A percentile compares a stretch with the other conserved stretches of the same genome.
phyloP scores from a whole-genome alignment of 2,329 filamentous ascomycete species.

The Basipetospora chlamydospora region DNA sequence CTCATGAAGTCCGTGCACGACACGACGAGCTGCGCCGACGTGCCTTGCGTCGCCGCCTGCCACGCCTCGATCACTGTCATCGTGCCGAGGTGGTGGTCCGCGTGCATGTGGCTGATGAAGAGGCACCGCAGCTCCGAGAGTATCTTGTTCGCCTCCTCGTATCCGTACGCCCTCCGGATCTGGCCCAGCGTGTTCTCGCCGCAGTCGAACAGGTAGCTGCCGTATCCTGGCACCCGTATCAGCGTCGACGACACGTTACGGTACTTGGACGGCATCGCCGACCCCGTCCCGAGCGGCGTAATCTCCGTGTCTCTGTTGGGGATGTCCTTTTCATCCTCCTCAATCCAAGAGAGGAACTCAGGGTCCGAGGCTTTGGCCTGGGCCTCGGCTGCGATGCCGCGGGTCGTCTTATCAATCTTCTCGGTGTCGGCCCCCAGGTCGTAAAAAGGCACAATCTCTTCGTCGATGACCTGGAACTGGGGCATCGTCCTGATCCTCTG shows the following conservation, averaged over 20 bases:
- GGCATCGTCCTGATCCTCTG: constrained; percentile 32
- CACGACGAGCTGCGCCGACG: constrained; percentile 37
- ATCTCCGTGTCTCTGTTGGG: constrained; percentile 67
- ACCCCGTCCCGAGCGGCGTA: constrained; percentile 80
- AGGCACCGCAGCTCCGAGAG: constrained; percentile 67
- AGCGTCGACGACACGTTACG: constrained; percentile 88
- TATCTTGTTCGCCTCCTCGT: constrained; percentile 50
- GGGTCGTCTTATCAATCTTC: constrained; percentile 26
- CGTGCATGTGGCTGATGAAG: constrained; percentile 91
- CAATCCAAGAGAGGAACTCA: constrained; percentile 32
- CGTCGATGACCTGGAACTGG: constrained; percentile 27
- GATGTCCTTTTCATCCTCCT: constrained; percentile 45
- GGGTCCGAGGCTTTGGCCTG: constrained; percentile 23
- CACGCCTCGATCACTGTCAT: constrained; percentile 71
- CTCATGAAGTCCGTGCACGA: constrained; percentile 60
- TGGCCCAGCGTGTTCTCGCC: constrained; percentile 90
- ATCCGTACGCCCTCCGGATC: constrained; percentile 57
- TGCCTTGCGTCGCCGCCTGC: constrained; percentile 40
- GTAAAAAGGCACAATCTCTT: constrained; percentile 27
- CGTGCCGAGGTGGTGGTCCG: constrained; percentile 86
- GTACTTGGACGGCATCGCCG: constrained; percentile 79
- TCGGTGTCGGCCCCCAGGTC: constrained; percentile 31
- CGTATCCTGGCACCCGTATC: constrained; percentile 66
- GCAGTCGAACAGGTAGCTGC: constrained; percentile 82
- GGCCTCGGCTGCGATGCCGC: constrained; percentile 36